Evolutionary conservation across 331 rosid species (phyloP).

Genomic region (Stylosanthes scabra): DNA sequence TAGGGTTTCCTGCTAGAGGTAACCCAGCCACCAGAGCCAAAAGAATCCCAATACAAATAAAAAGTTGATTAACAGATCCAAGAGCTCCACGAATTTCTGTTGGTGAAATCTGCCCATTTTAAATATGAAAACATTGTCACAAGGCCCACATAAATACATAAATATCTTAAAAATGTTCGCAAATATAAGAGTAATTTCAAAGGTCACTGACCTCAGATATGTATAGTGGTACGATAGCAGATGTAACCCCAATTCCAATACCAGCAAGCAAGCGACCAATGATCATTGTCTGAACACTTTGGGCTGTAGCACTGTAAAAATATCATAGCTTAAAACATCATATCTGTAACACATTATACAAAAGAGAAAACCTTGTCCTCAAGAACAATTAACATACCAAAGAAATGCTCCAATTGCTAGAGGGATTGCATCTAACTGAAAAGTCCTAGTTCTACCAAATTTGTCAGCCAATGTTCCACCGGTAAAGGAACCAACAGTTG

Average conservation of each 20-base stretch:
- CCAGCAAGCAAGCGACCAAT: conserved; percentile 97
- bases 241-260: conserved; percentile 93
- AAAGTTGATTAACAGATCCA: conserved; percentile 95
- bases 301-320: conserved; percentile 86
- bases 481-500: conserved; percentile 91
- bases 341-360: conserved; percentile 11
- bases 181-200: conserved; percentile 8
- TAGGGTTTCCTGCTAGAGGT: conserved; percentile 89
- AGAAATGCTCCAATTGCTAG: conserved; percentile 83
- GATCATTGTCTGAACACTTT: conserved; percentile 94
- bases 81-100: conserved; percentile 97
- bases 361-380: conserved; percentile 20
- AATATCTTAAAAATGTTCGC: conserved; percentile 14
- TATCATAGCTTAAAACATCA: conserved; percentile 31
- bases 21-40: conserved; percentile 89
- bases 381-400: conserved; percentile 57
- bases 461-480: conserved; percentile 97
- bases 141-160: neutral
- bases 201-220: conserved; percentile 80
- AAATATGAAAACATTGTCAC: neutral
- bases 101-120: conserved; percentile 80
- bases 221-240: conserved; percentile 93
- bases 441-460: conserved; percentile 89
- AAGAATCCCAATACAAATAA: conserved; percentile 94
- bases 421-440: conserved; percentile 92